These are phyloP conservation scores for Picochlorum sp. DNA, from an alignment of 139 green algal genomes.

Conservation along the genomic window DNA sequence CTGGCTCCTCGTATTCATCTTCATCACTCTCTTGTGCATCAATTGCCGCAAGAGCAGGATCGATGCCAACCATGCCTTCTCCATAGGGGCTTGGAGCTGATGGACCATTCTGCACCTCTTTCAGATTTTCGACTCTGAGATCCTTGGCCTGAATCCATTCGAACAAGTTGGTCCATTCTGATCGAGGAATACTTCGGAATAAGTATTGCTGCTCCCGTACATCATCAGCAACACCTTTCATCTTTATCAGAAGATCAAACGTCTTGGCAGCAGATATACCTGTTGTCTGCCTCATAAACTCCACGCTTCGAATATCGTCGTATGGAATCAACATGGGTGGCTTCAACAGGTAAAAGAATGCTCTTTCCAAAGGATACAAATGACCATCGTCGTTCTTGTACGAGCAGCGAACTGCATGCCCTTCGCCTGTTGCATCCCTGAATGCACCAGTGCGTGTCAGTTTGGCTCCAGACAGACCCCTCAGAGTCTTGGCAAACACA, in stretches of 20 bases:
- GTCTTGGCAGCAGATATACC: conserved; percentile 58
- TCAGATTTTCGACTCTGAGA: conserved; percentile 79
- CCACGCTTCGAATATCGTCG: conserved; percentile 80
- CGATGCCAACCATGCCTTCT: background rate
- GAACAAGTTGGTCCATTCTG: conserved; percentile 87
- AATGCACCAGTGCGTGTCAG: conserved; percentile 69
- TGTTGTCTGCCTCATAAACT: conserved; percentile 82
- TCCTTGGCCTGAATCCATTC: conserved; percentile 80
- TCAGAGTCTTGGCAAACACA: conserved; percentile 81
- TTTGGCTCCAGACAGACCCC: conserved; percentile 74
- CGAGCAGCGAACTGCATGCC: conserved; percentile 60
- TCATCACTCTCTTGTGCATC: conserved; percentile 8
- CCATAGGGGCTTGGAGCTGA: conserved; percentile 46
- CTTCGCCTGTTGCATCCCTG: conserved; percentile 39
- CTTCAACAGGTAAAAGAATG: conserved; percentile 98
- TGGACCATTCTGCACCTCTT: conserved; percentile 54
- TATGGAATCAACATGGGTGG: conserved; percentile 82
- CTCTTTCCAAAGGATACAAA: conserved; percentile 90
- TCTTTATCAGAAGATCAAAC: conserved; percentile 85
- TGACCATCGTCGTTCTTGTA: conserved; percentile 85
- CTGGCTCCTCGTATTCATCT: conserved; percentile 40
- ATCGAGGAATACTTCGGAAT: conserved; percentile 79
- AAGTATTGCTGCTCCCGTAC: conserved; percentile 29
- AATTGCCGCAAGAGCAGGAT: background rate
- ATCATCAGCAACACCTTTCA: conserved; percentile 48